Evolutionary conservation across 306 rosid species (phyloP), one percentile per base, ranked within the genome.

Genomic region (Casuarina glauca): DNA sequence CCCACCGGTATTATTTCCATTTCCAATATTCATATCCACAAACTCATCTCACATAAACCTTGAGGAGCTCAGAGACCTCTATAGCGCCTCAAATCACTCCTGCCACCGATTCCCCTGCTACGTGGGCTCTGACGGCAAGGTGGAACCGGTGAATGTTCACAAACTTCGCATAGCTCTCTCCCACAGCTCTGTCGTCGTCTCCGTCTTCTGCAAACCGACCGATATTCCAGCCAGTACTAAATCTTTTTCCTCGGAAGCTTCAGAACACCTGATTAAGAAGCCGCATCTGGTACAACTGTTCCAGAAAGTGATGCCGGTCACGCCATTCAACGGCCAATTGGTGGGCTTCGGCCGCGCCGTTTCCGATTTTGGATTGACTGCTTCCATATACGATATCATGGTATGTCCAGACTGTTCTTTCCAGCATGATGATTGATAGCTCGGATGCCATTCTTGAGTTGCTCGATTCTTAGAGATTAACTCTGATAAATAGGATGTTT

Each of bases 321-420:
- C 87, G 19, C 94, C 96, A 44, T 76, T 74, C 36, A 77, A 86
- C 16, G 87, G 88, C 72, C 87, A 87, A 11, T 58, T 93, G 87
- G 91, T 93, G 1, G 98, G 97, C 8, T 93, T 93, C 79, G 97
- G 97, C 55, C 91, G 97, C 4, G 97, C 97, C 55, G 84, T 91
- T 87, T 88, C 98, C 41, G 98, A 91, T 83, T 80, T 32, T 13
- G 98, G 93, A 36, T 86, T 91, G 78, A 91, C 98, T 4, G 98
- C 94, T 70, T 85, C 97, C 17, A 91, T 93, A 43, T 84, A 93
- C 61, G 98, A 93, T 75, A 90, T 93, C 19, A 87, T 88, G 98
- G 98, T 91, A 90, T 48, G 70, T 41, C 63, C 13, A 13, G 15
- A 74, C 43, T 4, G 4, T 57, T 19, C 19, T 57, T 20, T 57